Percentiles rank a stretch among this genome's conserved stretches.
These are phyloP conservation scores for Tausonia pullulans DNA, from an alignment of 1,284 basidiomycete species.

Conservation along the genomic window DNA sequence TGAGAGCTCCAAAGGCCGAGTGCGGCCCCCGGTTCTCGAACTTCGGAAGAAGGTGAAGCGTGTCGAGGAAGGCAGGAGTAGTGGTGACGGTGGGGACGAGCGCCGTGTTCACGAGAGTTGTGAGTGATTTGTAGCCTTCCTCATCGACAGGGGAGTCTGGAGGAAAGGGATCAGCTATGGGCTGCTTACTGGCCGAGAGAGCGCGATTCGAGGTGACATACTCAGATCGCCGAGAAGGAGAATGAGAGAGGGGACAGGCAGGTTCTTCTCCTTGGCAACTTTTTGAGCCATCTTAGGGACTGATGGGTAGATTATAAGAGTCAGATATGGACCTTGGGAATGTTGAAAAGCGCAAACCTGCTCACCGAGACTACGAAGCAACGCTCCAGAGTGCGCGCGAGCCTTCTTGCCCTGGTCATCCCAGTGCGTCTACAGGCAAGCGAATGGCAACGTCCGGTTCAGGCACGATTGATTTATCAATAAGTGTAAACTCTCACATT, in stretches of 20 bases:
- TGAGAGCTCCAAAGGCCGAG: neutral
- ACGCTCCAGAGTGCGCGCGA: constrained; percentile 26
- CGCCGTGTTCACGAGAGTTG: neutral
- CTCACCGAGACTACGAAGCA: constrained; percentile 22
- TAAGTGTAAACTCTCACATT: constrained; percentile 25
- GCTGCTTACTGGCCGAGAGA: neutral
- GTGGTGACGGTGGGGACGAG: neutral
- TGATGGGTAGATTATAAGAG: constrained; percentile 4
- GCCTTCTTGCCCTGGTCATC: constrained; percentile 28
- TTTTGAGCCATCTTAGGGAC: constrained; percentile 24
- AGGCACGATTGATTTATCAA: constrained; percentile 19
- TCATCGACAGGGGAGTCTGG: constrained; percentile 31
- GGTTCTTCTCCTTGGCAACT: constrained; percentile 18
- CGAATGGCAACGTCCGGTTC: neutral
- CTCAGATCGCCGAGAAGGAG: constrained; percentile 32
- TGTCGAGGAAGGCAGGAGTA: neutral
- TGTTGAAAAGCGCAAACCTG: neutral
- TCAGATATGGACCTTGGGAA: neutral
- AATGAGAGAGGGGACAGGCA: constrained; percentile 20
- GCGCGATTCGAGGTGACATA: constrained; percentile 18
- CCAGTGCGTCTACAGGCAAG: constrained; percentile 30
- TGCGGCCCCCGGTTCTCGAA: neutral
- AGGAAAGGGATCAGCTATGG: neutral
- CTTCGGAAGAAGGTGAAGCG: neutral
- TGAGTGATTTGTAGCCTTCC: constrained; percentile 31